These are phyloP conservation scores for Trichoderma guizhouense DNA, from an alignment of 2,329 filamentous ascomycete genomes.

Conservation along the genomic window DNA sequence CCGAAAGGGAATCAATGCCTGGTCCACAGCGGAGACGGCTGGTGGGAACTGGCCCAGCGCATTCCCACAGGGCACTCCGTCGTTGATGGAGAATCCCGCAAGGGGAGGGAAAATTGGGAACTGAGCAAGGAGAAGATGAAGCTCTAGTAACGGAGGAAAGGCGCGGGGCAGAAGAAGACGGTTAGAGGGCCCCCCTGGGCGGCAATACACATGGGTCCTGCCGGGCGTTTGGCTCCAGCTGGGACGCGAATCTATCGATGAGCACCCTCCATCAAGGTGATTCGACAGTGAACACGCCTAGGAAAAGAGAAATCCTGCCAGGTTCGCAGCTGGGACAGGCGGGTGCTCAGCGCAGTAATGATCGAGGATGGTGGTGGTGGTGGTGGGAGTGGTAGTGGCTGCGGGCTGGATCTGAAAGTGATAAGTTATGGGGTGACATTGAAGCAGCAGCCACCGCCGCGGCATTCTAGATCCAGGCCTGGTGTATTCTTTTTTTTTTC, in stretches of 20 bases:
- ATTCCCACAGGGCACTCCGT: slow-evolving; percentile 13
- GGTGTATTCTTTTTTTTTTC: slow-evolving; percentile 3
- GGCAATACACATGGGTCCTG: slow-evolving; percentile 16
- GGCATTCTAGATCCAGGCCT: slow-evolving; percentile 2
- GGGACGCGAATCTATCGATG: slow-evolving; percentile 17
- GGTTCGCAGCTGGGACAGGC: not conserved
- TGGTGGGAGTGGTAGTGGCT: not conserved
- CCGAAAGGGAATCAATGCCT: slow-evolving; percentile 15
- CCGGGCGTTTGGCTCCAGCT: slow-evolving; percentile 15
- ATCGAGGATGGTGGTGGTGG: not conserved
- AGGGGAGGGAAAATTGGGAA: slow-evolving; percentile 11
- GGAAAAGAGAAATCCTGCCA: not conserved
- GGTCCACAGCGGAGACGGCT: slow-evolving; percentile 19
- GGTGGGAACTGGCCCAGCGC: slow-evolving; percentile 18
- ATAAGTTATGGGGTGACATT: slow-evolving; percentile 12
- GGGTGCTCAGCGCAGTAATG: slow-evolving; percentile 5
- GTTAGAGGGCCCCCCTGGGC: slow-evolving; percentile 19
- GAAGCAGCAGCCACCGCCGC: slow-evolving; percentile 13
- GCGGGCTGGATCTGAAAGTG: slow-evolving; percentile 17
- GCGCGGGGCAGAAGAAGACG: slow-evolving; percentile 19
- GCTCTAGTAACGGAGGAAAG: slow-evolving; percentile 14
- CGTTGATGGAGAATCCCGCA: slow-evolving; percentile 14
- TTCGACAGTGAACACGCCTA: not conserved
- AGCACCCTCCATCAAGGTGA: slow-evolving; percentile 1
- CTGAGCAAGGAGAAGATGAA: slow-evolving; percentile 16